phyloP scores from a whole-genome alignment of 2,329 filamentous ascomycete species.

The Cadophora malorum region DNA sequence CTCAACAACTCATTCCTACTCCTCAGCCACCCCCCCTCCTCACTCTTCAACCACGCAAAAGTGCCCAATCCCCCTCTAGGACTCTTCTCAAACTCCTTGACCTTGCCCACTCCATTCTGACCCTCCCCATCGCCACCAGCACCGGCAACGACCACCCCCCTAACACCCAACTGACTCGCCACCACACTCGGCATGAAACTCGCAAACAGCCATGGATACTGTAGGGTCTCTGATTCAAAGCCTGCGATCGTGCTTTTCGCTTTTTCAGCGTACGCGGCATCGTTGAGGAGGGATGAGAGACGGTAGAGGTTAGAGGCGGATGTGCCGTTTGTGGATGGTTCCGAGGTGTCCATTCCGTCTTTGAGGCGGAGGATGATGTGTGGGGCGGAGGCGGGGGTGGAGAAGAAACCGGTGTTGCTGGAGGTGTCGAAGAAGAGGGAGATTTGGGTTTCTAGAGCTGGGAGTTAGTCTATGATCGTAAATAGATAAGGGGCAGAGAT shows the following conservation, averaged over 20 bases:
- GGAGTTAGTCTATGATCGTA: conserved; percentile 27
- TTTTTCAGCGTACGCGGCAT: conserved; percentile 65
- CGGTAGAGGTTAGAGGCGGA: conserved; percentile 89
- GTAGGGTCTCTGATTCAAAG: conserved; percentile 89
- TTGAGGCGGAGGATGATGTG: conserved; percentile 87
- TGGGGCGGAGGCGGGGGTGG: conserved; percentile 65
- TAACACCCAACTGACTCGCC: conserved; percentile 70
- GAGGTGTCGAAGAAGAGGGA: conserved; percentile 74
- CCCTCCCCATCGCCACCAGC: conserved; percentile 34
- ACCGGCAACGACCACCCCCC: conserved; percentile 57
- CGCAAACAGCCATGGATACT: conserved; percentile 92
- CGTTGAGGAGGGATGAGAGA: conserved; percentile 72
- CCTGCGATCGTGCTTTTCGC: conserved; percentile 79
- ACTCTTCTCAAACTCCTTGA: conserved; percentile 45
- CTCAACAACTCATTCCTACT: conserved; percentile 53
- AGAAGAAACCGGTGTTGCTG: conserved; percentile 69
- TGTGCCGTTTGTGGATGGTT: conserved; percentile 88
- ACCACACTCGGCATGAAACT: conserved; percentile 80
- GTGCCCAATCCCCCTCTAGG: conserved; percentile 41
- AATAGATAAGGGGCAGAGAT: too few species aligned
- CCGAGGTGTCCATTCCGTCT: conserved; percentile 91
- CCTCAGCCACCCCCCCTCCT: conserved; percentile 53
- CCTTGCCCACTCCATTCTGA: conserved; percentile 35
- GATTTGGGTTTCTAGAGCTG: conserved; percentile 69
- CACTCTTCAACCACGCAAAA: conserved; percentile 34